Evolutionary conservation across 2,329 filamentous ascomycete genomes (phyloP), one percentile per base, ranked within the genome.

Genomic region (Lachnellula occidentalis): DNA sequence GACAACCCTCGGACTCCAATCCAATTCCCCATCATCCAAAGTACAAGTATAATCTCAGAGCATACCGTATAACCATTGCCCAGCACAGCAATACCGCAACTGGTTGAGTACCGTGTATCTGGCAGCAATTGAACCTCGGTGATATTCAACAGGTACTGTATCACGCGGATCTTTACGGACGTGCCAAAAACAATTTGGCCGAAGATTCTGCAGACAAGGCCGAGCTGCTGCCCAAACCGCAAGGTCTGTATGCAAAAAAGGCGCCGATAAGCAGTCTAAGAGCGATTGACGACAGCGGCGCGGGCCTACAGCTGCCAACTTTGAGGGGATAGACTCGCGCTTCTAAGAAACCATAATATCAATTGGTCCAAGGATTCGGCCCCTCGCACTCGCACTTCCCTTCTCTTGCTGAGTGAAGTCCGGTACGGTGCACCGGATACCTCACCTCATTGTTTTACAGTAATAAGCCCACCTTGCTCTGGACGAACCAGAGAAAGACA

Each of bases 191-290:
- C 22, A 53, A 53, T 57, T 55, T 54, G 55, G 50, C 54, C 54
- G 57, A 43, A 59, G 52, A 57, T 41, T 51, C 47, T 57, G 55
- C 51, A 59, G 48, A 45, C n/a, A 46, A 49, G 50, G 46, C 54
- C 46, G 27, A 34, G 37, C 34, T 22, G 17, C 15, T 24, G 9
- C 45, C 41, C n/a, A 12, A 43, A 14, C 19, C 19, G 27, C 9
- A 42, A 21, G 36, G 27, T 50, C 21, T 50, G 48, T 37, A 50
- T 50, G 48, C 48, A 19, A 4, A 37, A 24, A 21, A 37, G 48
- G 31, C 19, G 7, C 41, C 1, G 19, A 14, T 22, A 43, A 43
- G 15, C 41, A 17, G 41, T 22, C 41, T 19, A 43, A 22, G 14
- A n/a, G n/a, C n/a, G n/a, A n/a, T n/a, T 48, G 46, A 48, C 46